These are phyloP conservation scores for Xylaria sp. DNA, from an alignment of 2,329 filamentous ascomycete genomes.

Conservation along the genomic window DNA sequence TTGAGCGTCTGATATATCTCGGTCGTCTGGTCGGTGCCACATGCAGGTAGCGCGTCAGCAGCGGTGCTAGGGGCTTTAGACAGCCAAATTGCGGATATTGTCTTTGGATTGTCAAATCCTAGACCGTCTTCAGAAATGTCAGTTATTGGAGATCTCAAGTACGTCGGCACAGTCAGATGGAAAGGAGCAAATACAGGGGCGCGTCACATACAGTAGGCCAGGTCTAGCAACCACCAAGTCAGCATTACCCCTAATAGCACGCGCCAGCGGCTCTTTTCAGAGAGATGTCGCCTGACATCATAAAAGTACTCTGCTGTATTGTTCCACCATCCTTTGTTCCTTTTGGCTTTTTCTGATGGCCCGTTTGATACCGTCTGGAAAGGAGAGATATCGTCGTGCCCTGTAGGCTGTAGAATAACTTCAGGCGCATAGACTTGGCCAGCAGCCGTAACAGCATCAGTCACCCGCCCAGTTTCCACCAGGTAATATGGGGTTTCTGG, in stretches of 20 bases:
- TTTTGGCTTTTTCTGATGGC: conserved; percentile 15
- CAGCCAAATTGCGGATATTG: conserved; percentile 42
- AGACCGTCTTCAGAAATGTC: conserved; percentile 50
- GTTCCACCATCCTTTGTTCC: conserved; percentile 13
- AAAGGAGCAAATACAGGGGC: neutral
- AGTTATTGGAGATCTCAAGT: neutral
- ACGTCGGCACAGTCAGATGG: neutral
- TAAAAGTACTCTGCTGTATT: conserved; percentile 26
- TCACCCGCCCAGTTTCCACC: conserved; percentile 42
- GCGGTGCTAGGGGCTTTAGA: conserved; percentile 9
- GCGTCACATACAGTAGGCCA: conserved; percentile 52
- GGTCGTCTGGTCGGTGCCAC: conserved; percentile 32
- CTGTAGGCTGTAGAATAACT: conserved; percentile 31
- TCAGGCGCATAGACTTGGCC: conserved; percentile 37
- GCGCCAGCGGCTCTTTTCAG: conserved; percentile 45
- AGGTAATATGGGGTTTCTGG: conserved; percentile 60
- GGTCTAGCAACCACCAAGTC: conserved; percentile 58
- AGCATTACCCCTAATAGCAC: conserved; percentile 51
- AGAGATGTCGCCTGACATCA: conserved; percentile 39
- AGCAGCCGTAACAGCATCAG: conserved; percentile 42
- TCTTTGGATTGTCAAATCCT: conserved; percentile 52
- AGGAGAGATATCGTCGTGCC: conserved; percentile 13
- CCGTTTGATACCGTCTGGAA: conserved; percentile 5
- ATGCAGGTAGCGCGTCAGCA: neutral
- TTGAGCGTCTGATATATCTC: conserved; percentile 40